Base-by-base conservation (phyloP, 2,329 filamentous ascomycete species). In the Trichophyton benhamiae region DNA sequence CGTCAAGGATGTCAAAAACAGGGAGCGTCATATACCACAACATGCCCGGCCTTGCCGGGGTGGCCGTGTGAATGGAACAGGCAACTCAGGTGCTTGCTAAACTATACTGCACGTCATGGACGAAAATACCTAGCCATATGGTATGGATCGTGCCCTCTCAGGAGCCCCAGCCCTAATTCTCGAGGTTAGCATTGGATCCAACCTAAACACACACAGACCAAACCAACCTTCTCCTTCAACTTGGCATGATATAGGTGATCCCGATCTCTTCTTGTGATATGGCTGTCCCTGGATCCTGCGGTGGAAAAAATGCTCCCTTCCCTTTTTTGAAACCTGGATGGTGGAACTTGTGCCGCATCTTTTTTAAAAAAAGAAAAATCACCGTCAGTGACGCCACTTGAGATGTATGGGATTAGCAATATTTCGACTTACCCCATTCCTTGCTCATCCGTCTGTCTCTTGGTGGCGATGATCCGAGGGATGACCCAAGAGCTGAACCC, bases 301-400 rank as follows among this genome's bases (percentile, higher is more conserved):
- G 85, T 87, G 55, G 83, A 82, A 70, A 84, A 86, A 72, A 87
- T 85, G 69, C 82, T 86, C 61, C 85, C 85, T 73, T 85, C 83
- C 68, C 83, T 82, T 74, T 86, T 86, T 72, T 87, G 85, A 75
- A 88, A 87, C 55, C 83, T 82, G 64, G 81, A 84, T 8, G 85
- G 85, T 1, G 83, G 83, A 0, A 86, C 84, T 72, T 87, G 87
- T 66, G 82, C 79, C 3, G 85, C 85, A 72, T 87, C 84, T 71
- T 61, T 58, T 38, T 25, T 25, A 57, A 65, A 67, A 68, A 17
- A 44, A 38, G 22, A 55, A 33, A 15, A 3, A 30, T 7, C 5
- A 2, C 11, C 1, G 6, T 46, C 25, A 55, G 52, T 27, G 17
- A 36, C n/a, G 27, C 33, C 33, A 13, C 33, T 38, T 38, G 33